Evolutionary conservation across 202 grass and related monocot species (phyloP).

Genomic region (Eragrostis tef): DNA sequence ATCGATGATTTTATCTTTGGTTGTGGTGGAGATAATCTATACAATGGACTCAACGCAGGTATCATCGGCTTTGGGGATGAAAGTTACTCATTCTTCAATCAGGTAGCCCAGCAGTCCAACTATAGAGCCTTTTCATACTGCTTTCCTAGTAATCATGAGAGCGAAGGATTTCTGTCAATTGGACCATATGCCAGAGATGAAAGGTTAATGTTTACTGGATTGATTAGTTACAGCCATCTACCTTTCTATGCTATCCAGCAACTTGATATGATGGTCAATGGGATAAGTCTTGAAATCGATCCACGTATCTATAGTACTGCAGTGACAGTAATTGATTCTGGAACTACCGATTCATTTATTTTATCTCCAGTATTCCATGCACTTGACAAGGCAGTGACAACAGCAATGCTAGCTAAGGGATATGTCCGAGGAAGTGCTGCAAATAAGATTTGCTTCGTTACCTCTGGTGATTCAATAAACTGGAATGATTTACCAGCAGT

Average conservation of each 20-base stretch:
- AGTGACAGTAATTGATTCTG: conserved; percentile 33
- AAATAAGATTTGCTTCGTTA: conserved; percentile 13
- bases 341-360: conserved; percentile 28
- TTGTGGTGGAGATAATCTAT: not conserved
- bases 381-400: conserved; percentile 1
- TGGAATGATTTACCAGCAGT: conserved; percentile 18
- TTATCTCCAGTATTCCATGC: conserved; percentile 23
- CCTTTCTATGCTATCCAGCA: not conserved
- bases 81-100: conserved; percentile 42
- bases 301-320: not conserved
- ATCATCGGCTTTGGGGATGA: conserved; percentile 25
- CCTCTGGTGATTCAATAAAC: not conserved
- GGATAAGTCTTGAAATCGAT: conserved; percentile 22
- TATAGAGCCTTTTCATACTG: conserved; percentile 37
- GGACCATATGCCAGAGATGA: conserved; percentile 27
- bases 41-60: not conserved
- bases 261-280: conserved; percentile 33
- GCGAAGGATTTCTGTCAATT: conserved; percentile 25
- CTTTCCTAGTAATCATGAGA: conserved; percentile 21
- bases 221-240: conserved; percentile 4
- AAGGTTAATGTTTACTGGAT: not conserved
- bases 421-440: not conserved
- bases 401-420: conserved; percentile 30
- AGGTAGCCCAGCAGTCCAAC: conserved; percentile 25
- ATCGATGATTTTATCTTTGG: conserved; percentile 42